Percentiles rank a stretch among this genome's conserved stretches.
phyloP scores from a whole-genome alignment of 805 yeast species.

The Saccharomycopsis oosterbeekiorum region DNA sequence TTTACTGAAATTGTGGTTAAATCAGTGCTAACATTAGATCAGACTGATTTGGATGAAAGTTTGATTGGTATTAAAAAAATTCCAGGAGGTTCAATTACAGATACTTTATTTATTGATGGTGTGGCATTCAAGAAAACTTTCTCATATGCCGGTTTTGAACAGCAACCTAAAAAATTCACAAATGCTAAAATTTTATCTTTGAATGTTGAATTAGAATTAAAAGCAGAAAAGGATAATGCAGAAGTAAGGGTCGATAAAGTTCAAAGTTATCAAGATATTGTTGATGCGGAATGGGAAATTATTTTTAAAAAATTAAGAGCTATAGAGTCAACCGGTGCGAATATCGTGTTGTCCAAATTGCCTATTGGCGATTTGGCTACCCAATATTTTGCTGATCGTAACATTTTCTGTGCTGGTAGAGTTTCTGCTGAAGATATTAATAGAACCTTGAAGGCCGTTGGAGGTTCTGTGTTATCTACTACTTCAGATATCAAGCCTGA shows the following conservation, averaged over 20 bases:
- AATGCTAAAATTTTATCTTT: slow-evolving; percentile 77
- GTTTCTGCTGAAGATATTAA: slow-evolving; percentile 84
- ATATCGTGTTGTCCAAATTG: slow-evolving; percentile 83
- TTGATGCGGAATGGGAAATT: slow-evolving; percentile 98
- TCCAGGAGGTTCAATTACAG: slow-evolving; percentile 95
- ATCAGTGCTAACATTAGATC: slow-evolving; percentile 83
- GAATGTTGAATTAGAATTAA: slow-evolving; percentile 90
- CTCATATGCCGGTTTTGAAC: slow-evolving; percentile 97
- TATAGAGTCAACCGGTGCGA: slow-evolving; percentile 77
- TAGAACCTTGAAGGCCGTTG: slow-evolving; percentile 87
- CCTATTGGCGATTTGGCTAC: slow-evolving; percentile 99
- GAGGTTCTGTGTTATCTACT: slow-evolving; percentile 75
- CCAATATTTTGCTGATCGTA: slow-evolving; percentile 93
- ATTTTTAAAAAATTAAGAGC: slow-evolving; percentile 79
- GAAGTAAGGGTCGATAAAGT: slow-evolving; percentile 95
- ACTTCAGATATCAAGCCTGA: slow-evolving; percentile 59
- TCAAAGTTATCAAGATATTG: slow-evolving; percentile 87
- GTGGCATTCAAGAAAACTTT: slow-evolving; percentile 97
- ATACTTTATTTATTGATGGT: slow-evolving; percentile 79
- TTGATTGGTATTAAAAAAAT: slow-evolving; percentile 91
- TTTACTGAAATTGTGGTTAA: slow-evolving; percentile 96
- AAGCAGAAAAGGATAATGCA: slow-evolving; percentile 98
- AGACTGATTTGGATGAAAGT: slow-evolving; percentile 74
- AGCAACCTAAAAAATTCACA: slow-evolving; percentile 80
- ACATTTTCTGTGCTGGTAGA: slow-evolving; percentile 95